A percentile compares a stretch with the other conserved stretches of the same genome.
These are phyloP conservation scores for Staphylotrichum longicolle DNA, from an alignment of 495 filamentous ascomycete species.

Conservation along the genomic window DNA sequence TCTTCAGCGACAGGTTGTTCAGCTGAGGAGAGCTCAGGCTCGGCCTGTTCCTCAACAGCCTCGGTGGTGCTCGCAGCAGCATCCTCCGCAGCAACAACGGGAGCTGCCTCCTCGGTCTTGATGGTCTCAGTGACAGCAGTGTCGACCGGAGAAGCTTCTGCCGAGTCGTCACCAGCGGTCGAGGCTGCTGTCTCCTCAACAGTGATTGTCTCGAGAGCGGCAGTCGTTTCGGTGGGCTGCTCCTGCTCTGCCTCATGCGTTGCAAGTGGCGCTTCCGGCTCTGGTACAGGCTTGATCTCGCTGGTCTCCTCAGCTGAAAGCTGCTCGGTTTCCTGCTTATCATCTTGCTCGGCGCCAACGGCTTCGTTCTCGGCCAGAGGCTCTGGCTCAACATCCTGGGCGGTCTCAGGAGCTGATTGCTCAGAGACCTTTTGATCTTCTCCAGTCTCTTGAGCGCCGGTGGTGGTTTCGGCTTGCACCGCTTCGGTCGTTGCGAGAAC, in stretches of 20 bases:
- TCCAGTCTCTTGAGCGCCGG: no score
- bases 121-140: neutral
- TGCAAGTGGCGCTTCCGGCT: neutral
- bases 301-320: neutral
- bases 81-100: neutral
- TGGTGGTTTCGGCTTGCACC: no score
- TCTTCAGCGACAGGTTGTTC: neutral
- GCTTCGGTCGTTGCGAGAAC: neutral
- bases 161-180: neutral
- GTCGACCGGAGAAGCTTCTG: neutral
- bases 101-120: conserved; percentile 1
- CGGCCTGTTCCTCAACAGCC: neutral
- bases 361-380: neutral
- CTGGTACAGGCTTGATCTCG: neutral
- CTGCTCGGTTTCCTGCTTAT: neutral
- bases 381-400: neutral
- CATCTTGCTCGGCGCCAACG: neutral
- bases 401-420: neutral
- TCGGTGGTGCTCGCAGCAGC: neutral
- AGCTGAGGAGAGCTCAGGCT: neutral
- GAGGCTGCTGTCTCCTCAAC: neutral
- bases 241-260: neutral
- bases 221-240: neutral
- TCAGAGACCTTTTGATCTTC: neutral
- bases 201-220: neutral